A percentile compares a stretch with the other conserved stretches of the same genome.
Conservation (phyloP, 257 asterid species). For the Solanum neorickii region DNA sequence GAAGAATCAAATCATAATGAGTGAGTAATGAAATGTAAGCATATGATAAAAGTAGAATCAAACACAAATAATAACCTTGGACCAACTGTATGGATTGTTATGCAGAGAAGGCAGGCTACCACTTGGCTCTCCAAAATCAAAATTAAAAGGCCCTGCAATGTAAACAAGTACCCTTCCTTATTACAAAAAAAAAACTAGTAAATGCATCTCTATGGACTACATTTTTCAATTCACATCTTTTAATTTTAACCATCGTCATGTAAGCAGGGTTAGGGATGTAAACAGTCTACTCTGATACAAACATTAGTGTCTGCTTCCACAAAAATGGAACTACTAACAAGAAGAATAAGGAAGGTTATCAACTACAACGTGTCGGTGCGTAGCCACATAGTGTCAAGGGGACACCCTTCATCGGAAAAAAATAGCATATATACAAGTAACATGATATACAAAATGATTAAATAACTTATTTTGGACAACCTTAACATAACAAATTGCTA, state of each 20-base stretch:
- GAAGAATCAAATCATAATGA: neutral
- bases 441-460: no score
- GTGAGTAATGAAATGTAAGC: neutral
- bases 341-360: neutral
- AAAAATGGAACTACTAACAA: neutral
- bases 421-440: no score
- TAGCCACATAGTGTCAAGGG: no score
- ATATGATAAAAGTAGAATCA: neutral
- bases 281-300: neutral
- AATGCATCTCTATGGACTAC: neutral
- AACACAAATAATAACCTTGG: constrained; percentile 53
- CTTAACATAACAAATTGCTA: no score
- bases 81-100: constrained; percentile 87
- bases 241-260: no score
- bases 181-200: neutral
- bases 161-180: neutral
- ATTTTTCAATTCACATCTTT: no score
- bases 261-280: neutral
- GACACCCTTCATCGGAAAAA: no score
- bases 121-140: constrained; percentile 41
- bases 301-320: neutral
- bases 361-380: neutral
- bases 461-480: no score
- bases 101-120: constrained; percentile 64
- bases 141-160: constrained; percentile 84